Base-by-base conservation (phyloP, 2,329 filamentous ascomycete species). In the Alternaria solani region DNA sequence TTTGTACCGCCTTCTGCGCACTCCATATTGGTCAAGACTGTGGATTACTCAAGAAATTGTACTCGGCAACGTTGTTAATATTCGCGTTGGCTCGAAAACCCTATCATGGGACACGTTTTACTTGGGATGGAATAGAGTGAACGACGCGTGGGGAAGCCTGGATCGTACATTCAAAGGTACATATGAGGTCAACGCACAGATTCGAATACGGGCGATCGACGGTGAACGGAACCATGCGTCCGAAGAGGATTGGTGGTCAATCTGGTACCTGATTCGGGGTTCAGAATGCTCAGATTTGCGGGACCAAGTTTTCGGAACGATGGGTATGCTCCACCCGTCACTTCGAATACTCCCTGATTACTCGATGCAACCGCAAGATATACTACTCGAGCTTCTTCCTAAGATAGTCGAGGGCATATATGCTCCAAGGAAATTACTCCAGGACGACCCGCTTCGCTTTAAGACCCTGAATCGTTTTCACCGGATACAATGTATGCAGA, bases 1-100 rank as follows among this genome's bases (percentile, higher is more conserved):
- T 16, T 34, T 34, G 2, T 18, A 1, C 4, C 12, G 2, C 1
- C 20, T 47, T 2, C 3, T 20, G 5, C 0, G 9, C 14, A 4
- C 7, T 2, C 12, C 44, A 4, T 48, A 48, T 11, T 48, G 44
- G 44, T 34, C 44, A 3, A 23, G 44, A 34, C 4, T 48, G 0
- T 48, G 44, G 44, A 2, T 48, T 1, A 23, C 7, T 9, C 44
- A 48, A 0, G 44, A 48, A 7, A 23, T 48, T 0, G 7, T 48
- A 11, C 44, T 48, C 12, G 12, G 44, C 2, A 34, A 18, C 1
- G 7, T 11, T 0, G 44, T 48, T 1, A 3, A 34, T 9, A 11
- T 48, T 34, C 44, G 28, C 7, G 5, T 47, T 11, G 30, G 28
- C 18, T 23, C 30, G 2, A 48, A 25, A 2, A 7, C 2, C 2